Conservation (phyloP, 176 grass and related monocot genomes). For the maize (Zea mays) region DNA sequence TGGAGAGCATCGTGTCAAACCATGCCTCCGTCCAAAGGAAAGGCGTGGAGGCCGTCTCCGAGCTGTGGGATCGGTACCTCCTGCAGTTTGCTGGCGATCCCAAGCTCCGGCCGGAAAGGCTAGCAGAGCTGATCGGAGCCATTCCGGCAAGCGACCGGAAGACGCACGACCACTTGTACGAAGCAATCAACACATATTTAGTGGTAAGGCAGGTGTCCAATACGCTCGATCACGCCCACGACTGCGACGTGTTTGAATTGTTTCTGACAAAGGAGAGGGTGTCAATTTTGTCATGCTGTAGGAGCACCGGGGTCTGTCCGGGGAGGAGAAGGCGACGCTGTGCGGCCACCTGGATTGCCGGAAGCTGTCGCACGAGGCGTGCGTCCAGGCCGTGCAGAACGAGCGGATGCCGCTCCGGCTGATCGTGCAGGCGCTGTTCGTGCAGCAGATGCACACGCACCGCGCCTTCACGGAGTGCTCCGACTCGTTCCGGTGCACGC, state of each 20-base stretch:
- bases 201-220: slow-evolving; percentile 42
- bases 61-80: slow-evolving; percentile 80
- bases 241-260: background rate
- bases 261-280: background rate
- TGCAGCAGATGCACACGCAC: slow-evolving; percentile 91
- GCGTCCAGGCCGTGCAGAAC: slow-evolving; percentile 88
- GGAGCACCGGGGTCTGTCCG: slow-evolving; percentile 55
- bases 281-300: slow-evolving; percentile 29
- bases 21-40: slow-evolving; percentile 37
- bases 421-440: slow-evolving; percentile 90
- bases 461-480: slow-evolving; percentile 74
- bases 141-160: slow-evolving; percentile 54
- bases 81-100: slow-evolving; percentile 48
- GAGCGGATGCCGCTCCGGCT: slow-evolving; percentile 87
- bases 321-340: slow-evolving; percentile 58
- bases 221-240: background rate
- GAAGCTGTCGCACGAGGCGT: slow-evolving; percentile 75
- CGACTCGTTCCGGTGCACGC: slow-evolving; percentile 70
- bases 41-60: slow-evolving; percentile 47
- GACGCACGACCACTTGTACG: slow-evolving; percentile 76
- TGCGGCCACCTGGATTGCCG: slow-evolving; percentile 68
- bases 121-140: slow-evolving; percentile 57
- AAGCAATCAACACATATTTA: slow-evolving; percentile 69
- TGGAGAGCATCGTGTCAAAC: slow-evolving; percentile 64
- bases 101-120: slow-evolving; percentile 48